Evolutionary conservation across 345 rosid genomes (phyloP).

Genomic region (Salix udensis): DNA sequence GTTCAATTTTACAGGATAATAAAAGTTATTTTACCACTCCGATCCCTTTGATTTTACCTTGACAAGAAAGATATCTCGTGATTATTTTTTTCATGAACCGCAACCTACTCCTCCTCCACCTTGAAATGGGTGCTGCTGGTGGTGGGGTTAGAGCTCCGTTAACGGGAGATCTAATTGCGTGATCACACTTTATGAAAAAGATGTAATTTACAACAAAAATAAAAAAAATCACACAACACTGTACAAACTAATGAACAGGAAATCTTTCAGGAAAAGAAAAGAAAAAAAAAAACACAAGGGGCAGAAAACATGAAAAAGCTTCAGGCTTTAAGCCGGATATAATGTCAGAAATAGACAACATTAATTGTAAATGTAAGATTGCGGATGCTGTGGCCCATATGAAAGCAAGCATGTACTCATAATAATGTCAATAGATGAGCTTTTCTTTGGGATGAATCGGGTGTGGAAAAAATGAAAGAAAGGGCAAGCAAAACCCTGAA

Average conservation of each 20-base stretch:
- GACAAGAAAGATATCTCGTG: background rate
- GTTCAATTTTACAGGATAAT: background rate
- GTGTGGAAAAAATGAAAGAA: background rate
- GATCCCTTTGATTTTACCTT: too few relatives aligned
- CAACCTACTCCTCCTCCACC: too few relatives aligned
- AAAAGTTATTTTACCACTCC: background rate
- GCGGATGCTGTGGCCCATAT: too few relatives aligned
- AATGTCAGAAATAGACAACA: background rate
- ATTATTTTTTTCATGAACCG: too few relatives aligned
- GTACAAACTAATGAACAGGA: background rate
- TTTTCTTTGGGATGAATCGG: background rate
- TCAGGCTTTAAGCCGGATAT: background rate
- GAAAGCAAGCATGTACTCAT: background rate
- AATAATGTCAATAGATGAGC: background rate
- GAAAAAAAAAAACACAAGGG: background rate
- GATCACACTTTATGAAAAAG: background rate
- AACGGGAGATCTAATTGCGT: background rate
- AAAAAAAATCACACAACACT: too few relatives aligned
- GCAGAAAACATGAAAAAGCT: background rate
- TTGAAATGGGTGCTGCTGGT: background rate
- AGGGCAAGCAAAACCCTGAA: conserved; percentile 27
- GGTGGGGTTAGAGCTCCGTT: background rate
- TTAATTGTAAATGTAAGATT: background rate
- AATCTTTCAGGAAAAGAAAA: background rate
- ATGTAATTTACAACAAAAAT: background rate